A percentile compares a stretch with the other conserved stretches of the same genome.
Conservation (phyloP, 495 filamentous ascomycete genomes). For the Jackrogersella minutella region DNA sequence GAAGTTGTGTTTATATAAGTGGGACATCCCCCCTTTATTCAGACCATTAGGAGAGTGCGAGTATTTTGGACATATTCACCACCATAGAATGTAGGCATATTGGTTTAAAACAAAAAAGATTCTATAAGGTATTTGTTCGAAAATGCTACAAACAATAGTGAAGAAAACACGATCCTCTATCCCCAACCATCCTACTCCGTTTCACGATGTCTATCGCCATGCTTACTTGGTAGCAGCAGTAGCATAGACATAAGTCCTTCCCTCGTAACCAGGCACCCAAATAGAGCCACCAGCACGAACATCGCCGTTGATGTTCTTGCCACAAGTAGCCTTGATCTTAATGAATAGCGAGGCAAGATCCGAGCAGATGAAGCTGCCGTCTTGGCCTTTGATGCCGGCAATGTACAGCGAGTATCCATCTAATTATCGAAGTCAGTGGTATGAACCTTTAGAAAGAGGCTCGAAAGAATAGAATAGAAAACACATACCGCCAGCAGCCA, state of each 20-base stretch:
- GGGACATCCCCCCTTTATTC: no score
- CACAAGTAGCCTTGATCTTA: background rate
- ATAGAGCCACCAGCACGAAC: background rate
- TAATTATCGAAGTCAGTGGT: background rate
- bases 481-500: background rate
- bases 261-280: slow-evolving; percentile 6
- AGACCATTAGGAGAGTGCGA: no score
- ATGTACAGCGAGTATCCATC: background rate
- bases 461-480: background rate
- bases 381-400: background rate
- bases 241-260: slow-evolving; percentile 1
- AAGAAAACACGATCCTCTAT: background rate
- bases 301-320: background rate
- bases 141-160: background rate
- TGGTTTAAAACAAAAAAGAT: background rate
- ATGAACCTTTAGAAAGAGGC: background rate
- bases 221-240: background rate
- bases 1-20: no score
- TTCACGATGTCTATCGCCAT: background rate
- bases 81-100: no score
- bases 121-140: no score
- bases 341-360: background rate
- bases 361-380: background rate
- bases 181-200: background rate
- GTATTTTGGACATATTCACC: no score